Conservation (phyloP, 2,329 filamentous ascomycete species). For the Dichotomopilus funicola region DNA sequence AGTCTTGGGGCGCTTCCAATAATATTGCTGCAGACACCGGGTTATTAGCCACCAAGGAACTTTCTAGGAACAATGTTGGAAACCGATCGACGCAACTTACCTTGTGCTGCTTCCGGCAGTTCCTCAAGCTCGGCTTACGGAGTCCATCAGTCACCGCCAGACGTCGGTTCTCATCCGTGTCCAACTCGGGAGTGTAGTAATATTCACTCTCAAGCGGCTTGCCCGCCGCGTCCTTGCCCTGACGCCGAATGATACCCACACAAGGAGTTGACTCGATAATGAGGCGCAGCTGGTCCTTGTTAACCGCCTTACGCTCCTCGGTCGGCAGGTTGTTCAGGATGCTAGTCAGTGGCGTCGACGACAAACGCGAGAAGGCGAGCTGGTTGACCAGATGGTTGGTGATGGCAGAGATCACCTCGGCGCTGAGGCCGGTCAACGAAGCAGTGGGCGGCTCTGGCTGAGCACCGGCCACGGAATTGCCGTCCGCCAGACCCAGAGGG, state of each 20-base stretch:
- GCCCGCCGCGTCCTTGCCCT: conserved; percentile 93
- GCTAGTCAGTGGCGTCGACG: conserved; percentile 82
- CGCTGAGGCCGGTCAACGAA: conserved; percentile 24
- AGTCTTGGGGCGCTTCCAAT: conserved; percentile 59
- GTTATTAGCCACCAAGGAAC: background rate
- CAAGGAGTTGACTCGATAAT: conserved; percentile 70
- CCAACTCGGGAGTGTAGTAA: conserved; percentile 87
- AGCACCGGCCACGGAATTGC: conserved; percentile 7
- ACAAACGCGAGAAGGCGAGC: conserved; percentile 86
- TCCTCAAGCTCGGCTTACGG: conserved; percentile 80
- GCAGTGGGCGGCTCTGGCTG: conserved; percentile 12
- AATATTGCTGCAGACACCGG: conserved; percentile 52
- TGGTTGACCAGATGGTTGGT: conserved; percentile 91
- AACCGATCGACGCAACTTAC: conserved; percentile 44
- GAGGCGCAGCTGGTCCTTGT: conserved; percentile 57
- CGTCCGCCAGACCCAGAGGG: conserved; percentile 1
- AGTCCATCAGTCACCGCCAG: conserved; percentile 79
- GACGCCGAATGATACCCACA: conserved; percentile 79
- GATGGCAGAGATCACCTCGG: conserved; percentile 42
- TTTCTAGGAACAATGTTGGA: background rate
- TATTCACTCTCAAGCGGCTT: conserved; percentile 93
- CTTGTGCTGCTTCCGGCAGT: conserved; percentile 95
- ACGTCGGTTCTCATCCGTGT: conserved; percentile 70
- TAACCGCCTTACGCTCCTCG: conserved; percentile 53
- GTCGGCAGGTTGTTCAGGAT: conserved; percentile 81